Conservation (phyloP, 345 rosid genomes). For the Syzygium oleosum region DNA sequence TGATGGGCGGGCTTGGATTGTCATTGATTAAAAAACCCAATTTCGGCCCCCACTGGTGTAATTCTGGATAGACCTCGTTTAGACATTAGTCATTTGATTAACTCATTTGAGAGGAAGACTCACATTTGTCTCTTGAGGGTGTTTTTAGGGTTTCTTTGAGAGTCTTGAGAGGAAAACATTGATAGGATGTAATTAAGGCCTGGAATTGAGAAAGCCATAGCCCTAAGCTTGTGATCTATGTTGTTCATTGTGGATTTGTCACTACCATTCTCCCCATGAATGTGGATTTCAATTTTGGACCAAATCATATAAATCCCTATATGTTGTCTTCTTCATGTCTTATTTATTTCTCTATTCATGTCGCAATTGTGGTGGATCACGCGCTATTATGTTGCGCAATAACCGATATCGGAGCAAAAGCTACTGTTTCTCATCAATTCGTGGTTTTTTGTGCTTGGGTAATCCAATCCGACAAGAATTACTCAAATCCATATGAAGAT, state of each 20-base stretch:
- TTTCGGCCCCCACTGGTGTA: background rate
- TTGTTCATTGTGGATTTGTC: background rate
- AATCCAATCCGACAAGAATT: background rate
- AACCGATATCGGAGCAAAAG: background rate
- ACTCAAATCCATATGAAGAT: background rate
- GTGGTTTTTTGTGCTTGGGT: background rate
- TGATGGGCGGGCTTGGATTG: background rate
- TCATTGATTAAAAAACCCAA: background rate
- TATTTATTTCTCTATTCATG: background rate
- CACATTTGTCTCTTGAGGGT: background rate
- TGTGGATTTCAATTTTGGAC: background rate
- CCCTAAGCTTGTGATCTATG: background rate
- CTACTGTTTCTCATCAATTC: background rate
- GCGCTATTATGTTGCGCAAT: accelerated
- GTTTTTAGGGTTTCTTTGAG: background rate
- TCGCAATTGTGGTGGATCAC: background rate
- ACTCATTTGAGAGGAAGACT: background rate
- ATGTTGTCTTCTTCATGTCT: background rate
- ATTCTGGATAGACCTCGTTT: background rate
- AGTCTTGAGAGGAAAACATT: background rate
- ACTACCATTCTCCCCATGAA: accelerated
- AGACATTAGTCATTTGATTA: background rate
- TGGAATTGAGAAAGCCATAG: background rate
- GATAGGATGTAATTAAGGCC: background rate
- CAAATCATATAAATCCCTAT: background rate